Evolutionary conservation across 768 basidiomycete genomes (phyloP).

Genomic region (Termitomyces sp.): DNA sequence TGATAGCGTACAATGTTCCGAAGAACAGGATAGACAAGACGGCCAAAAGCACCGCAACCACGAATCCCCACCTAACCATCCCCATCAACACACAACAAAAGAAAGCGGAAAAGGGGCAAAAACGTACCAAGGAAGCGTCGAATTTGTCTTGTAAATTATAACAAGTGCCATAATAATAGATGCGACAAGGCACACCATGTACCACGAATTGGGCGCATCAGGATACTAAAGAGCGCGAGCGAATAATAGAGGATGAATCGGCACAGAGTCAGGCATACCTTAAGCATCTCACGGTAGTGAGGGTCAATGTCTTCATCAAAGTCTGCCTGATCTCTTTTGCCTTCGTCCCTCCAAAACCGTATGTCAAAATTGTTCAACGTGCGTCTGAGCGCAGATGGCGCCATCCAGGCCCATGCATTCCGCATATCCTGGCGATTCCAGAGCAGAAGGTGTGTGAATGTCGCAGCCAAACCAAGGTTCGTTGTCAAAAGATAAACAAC

Average conservation of each 20-base stretch:
- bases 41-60: slow-evolving; percentile 36
- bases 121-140: slow-evolving; percentile 40
- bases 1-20: slow-evolving; percentile 38
- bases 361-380: slow-evolving; percentile 31
- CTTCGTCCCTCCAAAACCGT: slow-evolving; percentile 37
- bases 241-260: not conserved
- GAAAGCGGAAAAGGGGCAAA: not conserved
- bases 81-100: not conserved
- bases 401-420: slow-evolving; percentile 40
- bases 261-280: slow-evolving; percentile 26
- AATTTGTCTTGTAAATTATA: slow-evolving; percentile 40
- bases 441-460: slow-evolving; percentile 40
- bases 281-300: slow-evolving; percentile 47
- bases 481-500: slow-evolving; percentile 35
- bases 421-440: slow-evolving; percentile 39
- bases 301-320: slow-evolving; percentile 34
- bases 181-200: slow-evolving; percentile 32
- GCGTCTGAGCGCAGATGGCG: slow-evolving; percentile 25
- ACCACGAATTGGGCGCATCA: slow-evolving; percentile 56
- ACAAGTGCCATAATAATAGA: slow-evolving; percentile 38
- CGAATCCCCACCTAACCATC: slow-evolving; percentile 39
- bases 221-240: slow-evolving; percentile 31
- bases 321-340: slow-evolving; percentile 25
- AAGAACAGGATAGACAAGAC: slow-evolving; percentile 42
- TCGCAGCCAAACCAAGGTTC: slow-evolving; percentile 43